A percentile compares a stretch with the other conserved stretches of the same genome.
Evolutionary conservation across 2,329 filamentous ascomycete genomes (phyloP).

Genomic region (Exophiala sideris): DNA sequence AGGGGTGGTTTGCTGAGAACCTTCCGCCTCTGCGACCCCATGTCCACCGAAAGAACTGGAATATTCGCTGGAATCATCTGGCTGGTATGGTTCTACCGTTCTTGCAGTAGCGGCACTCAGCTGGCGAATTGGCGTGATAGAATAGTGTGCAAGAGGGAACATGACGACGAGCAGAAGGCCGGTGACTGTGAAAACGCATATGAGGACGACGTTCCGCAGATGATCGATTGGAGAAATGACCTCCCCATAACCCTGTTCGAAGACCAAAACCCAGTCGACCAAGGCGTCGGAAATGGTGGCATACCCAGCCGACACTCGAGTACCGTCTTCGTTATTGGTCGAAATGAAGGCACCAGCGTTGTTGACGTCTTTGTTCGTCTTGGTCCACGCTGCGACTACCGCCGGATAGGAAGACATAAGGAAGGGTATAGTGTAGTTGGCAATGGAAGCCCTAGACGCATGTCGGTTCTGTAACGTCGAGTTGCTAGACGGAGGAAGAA

Average conservation of each 20-base stretch:
- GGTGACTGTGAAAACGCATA: conserved; percentile 78
- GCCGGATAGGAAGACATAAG: conserved; percentile 60
- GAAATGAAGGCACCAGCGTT: conserved; percentile 67
- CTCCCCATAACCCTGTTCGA: conserved; percentile 72
- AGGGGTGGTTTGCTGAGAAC: conserved; percentile 47
- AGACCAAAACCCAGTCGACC: conserved; percentile 77
- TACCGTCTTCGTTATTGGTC: conserved; percentile 68
- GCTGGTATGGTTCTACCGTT: conserved; percentile 58
- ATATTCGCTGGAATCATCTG: conserved; percentile 41
- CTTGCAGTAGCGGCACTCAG: conserved; percentile 72
- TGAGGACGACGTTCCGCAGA: conserved; percentile 75
- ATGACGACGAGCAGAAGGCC: conserved; percentile 69
- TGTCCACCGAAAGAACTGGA: conserved; percentile 28
- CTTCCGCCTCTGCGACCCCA: conserved; percentile 41
- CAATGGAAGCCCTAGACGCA: conserved; percentile 8
- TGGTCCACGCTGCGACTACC: conserved; percentile 58
- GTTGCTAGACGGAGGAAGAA: conserved; percentile 25
- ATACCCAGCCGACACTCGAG: conserved; percentile 73
- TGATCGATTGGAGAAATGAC: conserved; percentile 72
- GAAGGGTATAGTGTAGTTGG: conserved; percentile 52
- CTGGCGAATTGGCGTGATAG: conserved; percentile 73
- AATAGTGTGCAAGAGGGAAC: conserved; percentile 76
- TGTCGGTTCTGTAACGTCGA: conserved; percentile 21
- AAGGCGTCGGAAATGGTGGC: conserved; percentile 65
- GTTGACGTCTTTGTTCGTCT: conserved; percentile 51